phyloP scores from a whole-genome alignment of 2,329 filamentous ascomycete species.

The Fusarium chaquense region DNA sequence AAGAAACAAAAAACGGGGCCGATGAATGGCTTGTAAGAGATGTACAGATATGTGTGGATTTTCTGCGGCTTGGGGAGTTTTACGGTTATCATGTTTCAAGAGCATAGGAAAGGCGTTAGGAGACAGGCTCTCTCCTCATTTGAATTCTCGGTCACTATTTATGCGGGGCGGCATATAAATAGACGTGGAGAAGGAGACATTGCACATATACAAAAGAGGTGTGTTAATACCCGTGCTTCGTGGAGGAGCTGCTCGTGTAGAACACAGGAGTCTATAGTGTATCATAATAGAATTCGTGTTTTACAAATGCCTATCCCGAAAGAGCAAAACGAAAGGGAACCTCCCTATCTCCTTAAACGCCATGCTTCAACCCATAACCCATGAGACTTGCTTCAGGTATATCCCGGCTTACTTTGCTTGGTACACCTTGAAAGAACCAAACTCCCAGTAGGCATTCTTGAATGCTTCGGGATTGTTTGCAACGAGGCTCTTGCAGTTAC shows the following conservation, averaged over 20 bases:
- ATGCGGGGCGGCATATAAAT: slow-evolving; percentile 13
- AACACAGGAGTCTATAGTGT: slow-evolving; percentile 24
- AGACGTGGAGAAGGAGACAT: slow-evolving; percentile 18
- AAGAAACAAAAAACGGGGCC: background rate
- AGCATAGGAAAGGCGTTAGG: slow-evolving; percentile 52
- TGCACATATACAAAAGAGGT: slow-evolving; percentile 40
- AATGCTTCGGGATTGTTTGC: slow-evolving; percentile 68
- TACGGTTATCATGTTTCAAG: slow-evolving; percentile 45
- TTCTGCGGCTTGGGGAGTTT: slow-evolving; percentile 45
- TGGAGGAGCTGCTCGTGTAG: slow-evolving; percentile 35
- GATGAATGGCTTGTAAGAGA: slow-evolving; percentile 31
- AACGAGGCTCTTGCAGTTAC: slow-evolving; percentile 68
- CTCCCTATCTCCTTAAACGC: slow-evolving; percentile 33
- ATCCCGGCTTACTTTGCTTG: slow-evolving; percentile 44
- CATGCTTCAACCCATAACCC: slow-evolving; percentile 37
- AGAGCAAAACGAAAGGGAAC: slow-evolving; percentile 5
- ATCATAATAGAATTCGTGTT: slow-evolving; percentile 14
- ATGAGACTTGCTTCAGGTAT: background rate
- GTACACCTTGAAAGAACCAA: slow-evolving; percentile 71
- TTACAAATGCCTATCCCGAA: slow-evolving; percentile 5
- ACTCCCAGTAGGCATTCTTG: slow-evolving; percentile 73
- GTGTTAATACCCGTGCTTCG: slow-evolving; percentile 38
- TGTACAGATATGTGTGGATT: slow-evolving; percentile 36
- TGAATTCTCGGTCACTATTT: slow-evolving; percentile 35
- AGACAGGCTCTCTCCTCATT: slow-evolving; percentile 48